Percentiles rank a stretch among this genome's conserved stretches.
Conservation (phyloP, 2,329 filamentous ascomycete genomes). For the Microsporum canis region DNA sequence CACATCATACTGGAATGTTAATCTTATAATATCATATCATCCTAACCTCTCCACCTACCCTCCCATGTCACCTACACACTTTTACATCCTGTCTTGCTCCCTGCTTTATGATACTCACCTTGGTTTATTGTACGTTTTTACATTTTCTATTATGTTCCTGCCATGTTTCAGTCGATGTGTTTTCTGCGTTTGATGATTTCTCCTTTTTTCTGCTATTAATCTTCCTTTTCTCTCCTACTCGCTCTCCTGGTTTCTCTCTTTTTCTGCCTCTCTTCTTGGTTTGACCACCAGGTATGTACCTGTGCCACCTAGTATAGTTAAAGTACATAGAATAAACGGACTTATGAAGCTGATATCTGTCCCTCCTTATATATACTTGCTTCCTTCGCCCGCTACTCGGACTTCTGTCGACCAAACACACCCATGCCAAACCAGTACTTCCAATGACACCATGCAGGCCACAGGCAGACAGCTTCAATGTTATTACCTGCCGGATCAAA, state of each 20-base stretch:
- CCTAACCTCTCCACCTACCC: background rate
- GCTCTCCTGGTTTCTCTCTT: background rate
- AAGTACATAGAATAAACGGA: slow-evolving; percentile 1
- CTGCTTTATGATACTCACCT: slow-evolving; percentile 1
- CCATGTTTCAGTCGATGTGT: background rate
- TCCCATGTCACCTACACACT: background rate
- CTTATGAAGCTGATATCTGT: background rate
- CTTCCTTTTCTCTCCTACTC: background rate
- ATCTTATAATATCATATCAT: background rate
- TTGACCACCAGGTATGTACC: background rate
- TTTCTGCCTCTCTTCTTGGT: background rate
- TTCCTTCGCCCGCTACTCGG: background rate
- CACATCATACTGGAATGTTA: background rate
- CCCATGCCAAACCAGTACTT: slow-evolving; percentile 15
- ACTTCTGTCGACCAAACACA: slow-evolving; percentile 13
- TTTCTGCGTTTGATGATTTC: background rate
- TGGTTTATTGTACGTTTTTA: background rate
- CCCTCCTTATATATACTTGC: background rate
- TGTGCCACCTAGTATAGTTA: background rate
- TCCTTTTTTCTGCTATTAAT: background rate
- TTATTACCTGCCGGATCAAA: slow-evolving; percentile 44
- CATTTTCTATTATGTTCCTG: background rate
- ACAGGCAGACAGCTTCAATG: slow-evolving; percentile 36
- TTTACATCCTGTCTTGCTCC: background rate
- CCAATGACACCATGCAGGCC: slow-evolving; percentile 14